Conservation (phyloP, 176 grass and related monocot genomes). For the Leersia perrieri region DNA sequence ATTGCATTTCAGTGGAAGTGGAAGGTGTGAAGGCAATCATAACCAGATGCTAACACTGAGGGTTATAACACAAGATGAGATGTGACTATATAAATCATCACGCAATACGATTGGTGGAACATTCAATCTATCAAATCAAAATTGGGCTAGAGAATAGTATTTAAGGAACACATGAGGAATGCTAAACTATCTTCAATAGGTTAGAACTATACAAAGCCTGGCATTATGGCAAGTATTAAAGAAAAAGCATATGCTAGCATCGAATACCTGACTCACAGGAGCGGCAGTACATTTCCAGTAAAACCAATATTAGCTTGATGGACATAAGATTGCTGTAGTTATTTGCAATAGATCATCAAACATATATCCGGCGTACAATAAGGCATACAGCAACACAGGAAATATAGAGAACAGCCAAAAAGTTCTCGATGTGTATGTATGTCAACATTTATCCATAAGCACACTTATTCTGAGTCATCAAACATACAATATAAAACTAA, state of each 20-base stretch:
- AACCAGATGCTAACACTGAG: background rate
- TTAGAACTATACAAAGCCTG: background rate
- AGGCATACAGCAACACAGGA: background rate
- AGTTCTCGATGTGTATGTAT: background rate
- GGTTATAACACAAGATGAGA: background rate
- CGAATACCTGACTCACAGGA: background rate
- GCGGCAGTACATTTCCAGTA: background rate
- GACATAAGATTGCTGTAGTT: background rate
- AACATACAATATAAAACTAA: conserved; percentile 6
- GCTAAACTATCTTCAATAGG: background rate
- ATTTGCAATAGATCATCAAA: background rate
- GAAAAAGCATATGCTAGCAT: conserved; percentile 3
- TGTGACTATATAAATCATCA: background rate
- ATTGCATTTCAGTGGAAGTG: background rate
- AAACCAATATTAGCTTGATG: background rate
- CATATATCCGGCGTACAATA: background rate
- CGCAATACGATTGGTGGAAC: background rate
- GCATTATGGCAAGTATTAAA: background rate
- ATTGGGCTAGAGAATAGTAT: background rate
- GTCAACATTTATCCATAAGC: conserved; percentile 20
- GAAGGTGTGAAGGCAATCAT: background rate
- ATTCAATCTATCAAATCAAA: background rate
- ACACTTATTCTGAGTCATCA: background rate
- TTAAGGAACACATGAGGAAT: conserved; percentile 1
- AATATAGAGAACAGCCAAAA: background rate